Evolutionary conservation across 169 alveolate species (phyloP), one percentile per base, ranked within the genome.

Genomic region (Babesia ovis): DNA sequence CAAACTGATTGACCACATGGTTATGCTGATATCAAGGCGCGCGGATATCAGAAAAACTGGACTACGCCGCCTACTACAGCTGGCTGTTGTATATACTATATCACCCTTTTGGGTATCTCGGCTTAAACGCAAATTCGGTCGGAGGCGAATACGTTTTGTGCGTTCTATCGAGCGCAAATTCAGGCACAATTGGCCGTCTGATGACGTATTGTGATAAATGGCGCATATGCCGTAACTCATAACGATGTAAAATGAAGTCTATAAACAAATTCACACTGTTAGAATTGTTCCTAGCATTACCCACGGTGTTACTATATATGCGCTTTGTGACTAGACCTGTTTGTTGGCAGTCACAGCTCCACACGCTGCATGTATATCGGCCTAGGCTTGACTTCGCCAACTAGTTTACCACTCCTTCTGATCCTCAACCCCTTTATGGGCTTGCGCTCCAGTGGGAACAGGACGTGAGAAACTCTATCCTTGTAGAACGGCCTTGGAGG

Each of bases 401-500:
- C 46, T 83, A 80, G 61, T 11, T 23, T 45, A n/a, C 86, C 86
- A 3, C 56, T 42, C 6, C 35, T 12, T 0, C 82, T 34, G 23
- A 68, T 51, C 41, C 50, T 68, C 51, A 69, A 25, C 23, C 61
- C 83, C 59, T 79, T 79, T 14, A 68, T 31, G 9, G 81, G 43
- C 20, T 39, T 27, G 48, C 77, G 35, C 41, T 18, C 16, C n/a
- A 59, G 51, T 18, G 84, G 85, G 48, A 72, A 81, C 43, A 81
- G 75, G 35, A 32, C 41, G 41, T 81, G 89, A 0, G 75, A 43
- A 16, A 81, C 23, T 18, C 68, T 69, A 22, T 62, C 72, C 25
- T 81, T 71, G 74, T 81, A 81, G 68, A 56, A 81, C 22, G 85
- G 84, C 3, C 76, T 25, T 0, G 89, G 85, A 0, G 51, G 71